Evolutionary conservation across 257 asterid species (phyloP), one percentile per base, ranked within the genome.

Genomic region (Voacanga thouarsii): DNA sequence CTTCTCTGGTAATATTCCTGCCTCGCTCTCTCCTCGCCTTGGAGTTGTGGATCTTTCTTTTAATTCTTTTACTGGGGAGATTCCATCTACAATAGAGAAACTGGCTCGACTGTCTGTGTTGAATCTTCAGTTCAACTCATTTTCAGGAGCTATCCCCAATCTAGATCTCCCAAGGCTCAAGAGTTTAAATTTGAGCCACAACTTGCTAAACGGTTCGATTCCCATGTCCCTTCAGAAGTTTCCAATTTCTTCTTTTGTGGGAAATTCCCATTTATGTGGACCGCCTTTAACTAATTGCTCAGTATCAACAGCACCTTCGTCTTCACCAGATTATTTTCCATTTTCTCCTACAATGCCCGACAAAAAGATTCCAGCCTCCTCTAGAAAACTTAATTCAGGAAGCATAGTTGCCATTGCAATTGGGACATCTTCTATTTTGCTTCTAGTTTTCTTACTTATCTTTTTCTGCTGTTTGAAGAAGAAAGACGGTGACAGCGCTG

Each of bases 181-280:
- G 79, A 6, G 49, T 55, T 71, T 96, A 81, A 93, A 96, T 81
- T 63, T 93, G 90, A 92, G 97, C 77, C 60, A 84, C 77, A 96
- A 96, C 82, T 74, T 75, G 66, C 75, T 93, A 3, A 82, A 78
- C 65, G 99, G 99, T 33, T 80, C 92, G 0, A 87, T 93, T 37
- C 98, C 99, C 1, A 6, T 51, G 6, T 75, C 94, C 81, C 91
- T 96, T 30, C 79, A 82, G 61, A 92, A 85, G 84, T 96, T 92
- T 59, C 92, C 96, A 0, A 56, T 49, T 71, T 88, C 97, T 26
- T 87, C 97, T 1, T 96, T 96, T 64, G 19, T 70, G 1, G 99
- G 99, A 59, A 96, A 96, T 71, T 80, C 81, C 79, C 88, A 11
- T 70, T 78, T 95, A 60, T 95, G 97, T 14, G 97, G 97, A 1